Evolutionary conservation across 2,329 filamentous ascomycete species (phyloP), one percentile per base, ranked within the genome.

Genomic region (Decorospora gaudefroyi): DNA sequence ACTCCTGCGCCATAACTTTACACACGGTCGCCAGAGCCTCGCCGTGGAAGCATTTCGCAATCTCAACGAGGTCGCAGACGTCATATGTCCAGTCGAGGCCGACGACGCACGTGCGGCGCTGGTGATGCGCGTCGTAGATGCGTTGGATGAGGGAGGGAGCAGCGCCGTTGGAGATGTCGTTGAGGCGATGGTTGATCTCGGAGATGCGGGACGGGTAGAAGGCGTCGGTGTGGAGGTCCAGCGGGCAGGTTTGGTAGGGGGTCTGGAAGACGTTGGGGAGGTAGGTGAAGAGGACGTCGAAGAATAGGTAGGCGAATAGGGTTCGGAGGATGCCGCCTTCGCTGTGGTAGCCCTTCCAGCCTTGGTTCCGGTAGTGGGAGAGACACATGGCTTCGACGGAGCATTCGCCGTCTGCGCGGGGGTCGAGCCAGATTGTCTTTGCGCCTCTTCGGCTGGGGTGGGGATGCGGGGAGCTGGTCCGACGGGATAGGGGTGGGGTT

Each of bases 201-300:
- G 86, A 90, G 23, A 87, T 83, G n/a, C 93, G 82, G 1, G 85
- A 83, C 0, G 88, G 82, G 65, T 89, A 97, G 74, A 99, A 99
- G 2, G 87, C 85, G 67, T 99, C 93, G 0, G 91, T 96, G 65
- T 95, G 87, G 4, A 99, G 75, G 68, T 99, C 93, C 3, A 99
- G 75, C 1, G 93, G 93, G 62, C 90, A 96, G 0, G 90, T 95
- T 71, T 99, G 93, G 67, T 89, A 99, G 1, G 87, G 83, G 4
- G 93, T 99, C 68, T 97, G 92, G 70, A 99, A 99, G 42, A 99
- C 92, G 59, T 97, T 96, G 17, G 93, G 92, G 4, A 97, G 82
- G 69, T 95, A 96, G 17, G 90, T 78, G 72, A 97, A 97, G 5
- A 99, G 76, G 16, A 97, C 82, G 69, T 99, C 92, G 74, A 86